Base-by-base conservation (phyloP, 2,329 filamentous ascomycete genomes). In the Ophiosphaerella korrae region DNA sequence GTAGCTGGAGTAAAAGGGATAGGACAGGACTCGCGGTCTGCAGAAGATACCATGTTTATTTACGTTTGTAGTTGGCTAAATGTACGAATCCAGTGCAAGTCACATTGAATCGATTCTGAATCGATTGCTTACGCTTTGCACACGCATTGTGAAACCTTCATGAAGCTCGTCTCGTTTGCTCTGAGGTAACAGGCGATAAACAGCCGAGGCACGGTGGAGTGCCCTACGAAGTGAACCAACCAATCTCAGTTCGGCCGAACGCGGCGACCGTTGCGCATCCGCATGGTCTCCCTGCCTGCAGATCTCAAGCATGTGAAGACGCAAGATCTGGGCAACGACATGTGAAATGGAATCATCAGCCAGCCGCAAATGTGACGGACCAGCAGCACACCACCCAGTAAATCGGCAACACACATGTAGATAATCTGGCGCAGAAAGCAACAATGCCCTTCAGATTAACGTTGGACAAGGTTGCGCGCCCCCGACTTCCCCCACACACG, bases 281-380 rank as follows among this genome's bases (percentile, higher is more conserved):
- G 33, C 42, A 32, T 35, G 33, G 37, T 9, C 11, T 40, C 14
- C 21, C 34, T 34, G 45, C 36, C 9, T 16, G 36, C 38, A 31
- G 38, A 48, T 37, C 36, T 13, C 16, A 5, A 31, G 21, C 45
- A 48, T 48, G 45, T 48, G 45, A 48, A 48, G 38, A 48, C 13
- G 7, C 11, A 14, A 32, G 12, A 45, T 38, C 23, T 37, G 16
- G 21, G 12, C 3, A 11, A 38, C 21, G 14, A 38, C 36, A 23
- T 14, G 21, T 38, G 36, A 18, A 18, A 23, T 7, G 21, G 16
- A 18, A 21, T 4, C 18, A 21, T 4, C 18, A 4, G 18, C 21
- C 6, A 18, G 11, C 13, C 16, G 16, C 36, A 18, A 23, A 18
- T 7, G 36, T 3, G 16, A 12, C 13, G 4, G 7, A 36, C 7